Conservation (phyloP, 2,329 filamentous ascomycete genomes). For the Tolypocladium endophyticum region DNA sequence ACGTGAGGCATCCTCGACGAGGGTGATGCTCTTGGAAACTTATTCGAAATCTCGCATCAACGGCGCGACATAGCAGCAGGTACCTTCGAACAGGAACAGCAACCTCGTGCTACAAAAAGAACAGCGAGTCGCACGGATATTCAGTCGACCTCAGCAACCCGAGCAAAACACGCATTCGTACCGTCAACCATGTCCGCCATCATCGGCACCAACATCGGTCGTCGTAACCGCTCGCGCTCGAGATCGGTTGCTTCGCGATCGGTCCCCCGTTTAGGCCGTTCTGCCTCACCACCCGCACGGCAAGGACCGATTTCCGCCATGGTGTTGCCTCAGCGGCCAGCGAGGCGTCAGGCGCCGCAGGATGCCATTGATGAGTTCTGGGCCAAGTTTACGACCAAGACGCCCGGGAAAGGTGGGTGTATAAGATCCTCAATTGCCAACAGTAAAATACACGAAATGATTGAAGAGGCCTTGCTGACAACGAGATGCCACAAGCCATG, state of each 20-base stretch:
- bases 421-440: not conserved
- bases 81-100: not conserved
- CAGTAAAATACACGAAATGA: not conserved
- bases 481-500: constrained; percentile 34
- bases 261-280: not conserved
- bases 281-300: not conserved
- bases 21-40: not conserved
- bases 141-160: not conserved
- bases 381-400: constrained; percentile 59
- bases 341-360: constrained; percentile 52
- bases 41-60: not conserved
- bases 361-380: constrained; percentile 62
- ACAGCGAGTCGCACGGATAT: not conserved
- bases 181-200: constrained; percentile 2
- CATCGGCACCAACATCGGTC: not conserved
- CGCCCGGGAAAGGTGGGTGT: constrained; percentile 53
- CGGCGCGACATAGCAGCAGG: not conserved
- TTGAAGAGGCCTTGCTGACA: not conserved
- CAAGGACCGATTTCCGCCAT: not conserved
- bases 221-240: not conserved
- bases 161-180: not conserved
- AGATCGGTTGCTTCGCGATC: not conserved
- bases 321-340: not conserved
- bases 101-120: not conserved
- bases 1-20: not conserved